Evolutionary conservation across 768 basidiomycete species (phyloP).

Genomic region (Omphalotus guepiniiformis): DNA sequence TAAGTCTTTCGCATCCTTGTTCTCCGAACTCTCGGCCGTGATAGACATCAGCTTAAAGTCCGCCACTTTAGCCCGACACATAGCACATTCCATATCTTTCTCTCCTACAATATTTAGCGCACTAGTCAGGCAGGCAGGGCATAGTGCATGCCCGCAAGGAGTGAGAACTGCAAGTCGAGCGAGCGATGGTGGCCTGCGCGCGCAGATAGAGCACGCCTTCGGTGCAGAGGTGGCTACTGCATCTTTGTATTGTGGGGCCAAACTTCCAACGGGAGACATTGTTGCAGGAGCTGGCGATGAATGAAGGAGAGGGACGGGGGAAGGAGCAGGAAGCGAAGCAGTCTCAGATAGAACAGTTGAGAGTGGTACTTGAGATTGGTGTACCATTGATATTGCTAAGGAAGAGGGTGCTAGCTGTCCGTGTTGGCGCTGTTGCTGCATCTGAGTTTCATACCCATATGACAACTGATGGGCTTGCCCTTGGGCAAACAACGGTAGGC

Average conservation of each 20-base stretch:
- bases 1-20: neutral
- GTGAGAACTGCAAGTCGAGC: constrained; percentile 59
- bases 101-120: constrained; percentile 88
- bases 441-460: too few relatives aligned
- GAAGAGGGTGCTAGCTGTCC: constrained; percentile 12
- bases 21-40: constrained; percentile 4
- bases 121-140: constrained; percentile 78
- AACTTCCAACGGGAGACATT: neutral
- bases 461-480: too few relatives aligned
- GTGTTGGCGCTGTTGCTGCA: constrained; percentile 29
- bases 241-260: neutral
- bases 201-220: constrained; percentile 60
- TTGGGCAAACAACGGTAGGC: neutral
- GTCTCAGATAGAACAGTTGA: neutral
- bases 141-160: constrained; percentile 74
- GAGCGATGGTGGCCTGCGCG: constrained; percentile 29
- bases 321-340: constrained; percentile 2
- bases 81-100: constrained; percentile 82
- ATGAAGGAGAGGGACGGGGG: constrained; percentile 19
- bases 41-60: constrained; percentile 56
- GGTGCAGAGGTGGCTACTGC: constrained; percentile 4
- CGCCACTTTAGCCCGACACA: constrained; percentile 65
- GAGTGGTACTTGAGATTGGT: constrained; percentile 11
- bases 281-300: constrained; percentile 4
- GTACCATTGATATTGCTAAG: neutral